Evolutionary conservation across 352 stramenopile species (phyloP), one percentile per base, ranked within the genome.

Genomic region (Lagenidium giganteum): DNA sequence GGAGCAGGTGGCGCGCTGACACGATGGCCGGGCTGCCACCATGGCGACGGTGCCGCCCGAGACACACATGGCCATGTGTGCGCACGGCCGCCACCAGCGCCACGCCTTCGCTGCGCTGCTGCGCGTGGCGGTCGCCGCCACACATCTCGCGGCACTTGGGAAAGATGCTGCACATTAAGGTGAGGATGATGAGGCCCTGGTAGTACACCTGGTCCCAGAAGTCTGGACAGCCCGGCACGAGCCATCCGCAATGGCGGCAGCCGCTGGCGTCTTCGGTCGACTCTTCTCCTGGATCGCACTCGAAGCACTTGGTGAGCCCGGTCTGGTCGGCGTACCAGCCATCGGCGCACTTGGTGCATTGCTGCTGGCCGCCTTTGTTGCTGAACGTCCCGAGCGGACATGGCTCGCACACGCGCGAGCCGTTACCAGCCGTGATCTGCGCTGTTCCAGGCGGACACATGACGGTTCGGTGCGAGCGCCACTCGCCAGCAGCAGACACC

Each of bases 191-290:
- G 20, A 45, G 60, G 11, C 48, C 13, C 4, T 51, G 51, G 17
- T 63, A n/a, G 2, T 57, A 4, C 18, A 83, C 42, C 28, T 79
- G 49, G 30, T 62, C 35, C 55, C 52, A 76, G 44, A 83, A 83
- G 20, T 56, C 61, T 33, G 64, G 38, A 44, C 70, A 83, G 24
- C 42, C 58, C 18, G 57, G 70, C 29, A 79, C 72, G 56, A 64
- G 77, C 26, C 47, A 61, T n/a, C n/a, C n/a, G n/a, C n/a, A n/a
- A n/a, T n/a, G n/a, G n/a, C n/a, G n/a, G n/a, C n/a, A n/a, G n/a
- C n/a, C n/a, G n/a, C n/a, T n/a, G n/a, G n/a, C n/a, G n/a, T n/a
- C n/a, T n/a, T n/a, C n/a, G n/a, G n/a, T n/a, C n/a, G n/a, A n/a
- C n/a, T n/a, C n/a, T n/a, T n/a, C n/a, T n/a, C n/a, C n/a, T n/a